phyloP scores from a whole-genome alignment of 352 stramenopile genomes.

The Globisporangium solare region DNA sequence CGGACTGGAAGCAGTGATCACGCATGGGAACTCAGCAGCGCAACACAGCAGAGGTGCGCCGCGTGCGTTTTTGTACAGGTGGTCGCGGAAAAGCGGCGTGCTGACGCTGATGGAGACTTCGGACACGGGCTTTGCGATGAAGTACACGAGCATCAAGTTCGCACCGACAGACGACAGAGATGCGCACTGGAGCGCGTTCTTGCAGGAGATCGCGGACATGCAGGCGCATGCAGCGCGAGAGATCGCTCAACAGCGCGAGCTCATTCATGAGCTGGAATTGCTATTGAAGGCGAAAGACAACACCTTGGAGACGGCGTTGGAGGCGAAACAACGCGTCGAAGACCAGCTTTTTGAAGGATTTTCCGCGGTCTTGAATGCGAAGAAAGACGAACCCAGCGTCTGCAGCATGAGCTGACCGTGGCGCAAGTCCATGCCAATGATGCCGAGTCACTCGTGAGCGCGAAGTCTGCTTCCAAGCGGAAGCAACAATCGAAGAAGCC shows the following conservation, averaged over 20 bases:
- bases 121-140: conserved; percentile 38
- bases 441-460: not conserved
- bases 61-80: conserved; percentile 34
- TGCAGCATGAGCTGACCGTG: conserved; percentile 29
- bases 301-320: conserved; percentile 34
- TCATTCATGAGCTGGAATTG: conserved; percentile 25
- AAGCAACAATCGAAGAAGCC: conserved; percentile 5
- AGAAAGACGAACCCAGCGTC: conserved; percentile 57
- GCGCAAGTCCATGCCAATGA: conserved; percentile 1
- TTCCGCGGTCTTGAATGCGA: conserved; percentile 47
- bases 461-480: not conserved
- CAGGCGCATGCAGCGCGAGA: conserved; percentile 9
- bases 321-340: conserved; percentile 38
- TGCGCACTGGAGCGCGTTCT: conserved; percentile 21
- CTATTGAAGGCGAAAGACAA: conserved; percentile 40
- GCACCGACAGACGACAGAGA: conserved; percentile 5
- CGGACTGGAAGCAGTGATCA: conserved; percentile 22
- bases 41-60: not conserved
- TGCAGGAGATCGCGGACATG: conserved; percentile 25
- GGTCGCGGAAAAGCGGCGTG: conserved; percentile 22
- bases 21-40: not conserved
- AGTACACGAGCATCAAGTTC: conserved; percentile 40
- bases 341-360: conserved; percentile 40
- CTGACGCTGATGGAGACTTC: conserved; percentile 51
- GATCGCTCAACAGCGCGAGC: conserved; percentile 15